Percentiles rank a stretch among this genome's conserved stretches.
These are phyloP conservation scores for Blastobotrys robertii DNA, from an alignment of 805 yeast genomes.

Conservation along the genomic window DNA sequence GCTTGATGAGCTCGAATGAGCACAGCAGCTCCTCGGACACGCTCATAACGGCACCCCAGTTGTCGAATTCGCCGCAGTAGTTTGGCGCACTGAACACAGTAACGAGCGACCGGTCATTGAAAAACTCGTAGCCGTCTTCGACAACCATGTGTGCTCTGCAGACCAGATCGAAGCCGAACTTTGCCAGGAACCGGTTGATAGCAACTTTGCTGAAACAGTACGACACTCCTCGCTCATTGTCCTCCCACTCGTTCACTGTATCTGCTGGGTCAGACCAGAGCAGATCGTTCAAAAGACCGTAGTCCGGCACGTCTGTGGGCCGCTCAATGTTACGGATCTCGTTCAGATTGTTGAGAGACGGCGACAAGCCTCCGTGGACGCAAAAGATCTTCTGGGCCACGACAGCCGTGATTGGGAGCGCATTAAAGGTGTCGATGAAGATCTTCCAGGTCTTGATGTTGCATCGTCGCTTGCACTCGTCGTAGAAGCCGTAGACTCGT, in stretches of 20 bases:
- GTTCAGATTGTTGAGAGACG: constrained; percentile 62
- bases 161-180: constrained; percentile 71
- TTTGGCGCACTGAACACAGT: constrained; percentile 71
- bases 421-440: constrained; percentile 90
- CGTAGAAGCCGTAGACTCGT: constrained; percentile 93
- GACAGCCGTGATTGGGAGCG: constrained; percentile 89
- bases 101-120: constrained; percentile 60
- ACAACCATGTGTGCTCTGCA: constrained; percentile 87
- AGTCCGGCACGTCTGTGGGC: constrained; percentile 82
- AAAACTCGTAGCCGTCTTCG: constrained; percentile 71
- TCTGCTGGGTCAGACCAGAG: constrained; percentile 85
- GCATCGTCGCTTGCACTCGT: constrained; percentile 92
- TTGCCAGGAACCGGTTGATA: constrained; percentile 62
- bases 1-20: constrained; percentile 87
- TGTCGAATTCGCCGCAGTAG: constrained; percentile 77
- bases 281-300: constrained; percentile 66
- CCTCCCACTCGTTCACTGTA: constrained; percentile 77
- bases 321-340: constrained; percentile 66
- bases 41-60: constrained; percentile 98
- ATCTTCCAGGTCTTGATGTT: constrained; percentile 89
- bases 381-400: constrained; percentile 93
- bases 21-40: constrained; percentile 88
- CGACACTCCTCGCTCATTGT: constrained; percentile 76
- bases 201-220: constrained; percentile 74
- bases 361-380: constrained; percentile 78